Conservation (phyloP, 495 filamentous ascomycete species). For the Aspergillus homomorphus region DNA sequence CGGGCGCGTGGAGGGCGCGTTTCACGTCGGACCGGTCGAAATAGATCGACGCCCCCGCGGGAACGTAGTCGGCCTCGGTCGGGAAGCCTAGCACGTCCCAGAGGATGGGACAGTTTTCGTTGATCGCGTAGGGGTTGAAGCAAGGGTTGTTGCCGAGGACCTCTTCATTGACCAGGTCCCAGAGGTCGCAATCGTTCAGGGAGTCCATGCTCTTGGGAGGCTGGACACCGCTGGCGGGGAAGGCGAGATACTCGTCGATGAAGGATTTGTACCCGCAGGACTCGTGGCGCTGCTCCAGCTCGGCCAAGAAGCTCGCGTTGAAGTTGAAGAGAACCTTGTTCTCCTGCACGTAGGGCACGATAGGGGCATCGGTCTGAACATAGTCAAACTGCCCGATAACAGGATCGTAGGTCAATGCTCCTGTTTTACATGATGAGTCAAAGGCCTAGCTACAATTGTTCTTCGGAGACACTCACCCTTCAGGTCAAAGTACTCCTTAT, state of each 20-base stretch:
- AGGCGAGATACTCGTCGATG: constrained; percentile 54
- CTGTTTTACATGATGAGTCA: constrained; percentile 11
- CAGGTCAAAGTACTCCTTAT: constrained; percentile 48
- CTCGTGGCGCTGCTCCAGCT: constrained; percentile 47
- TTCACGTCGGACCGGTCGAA: constrained; percentile 59
- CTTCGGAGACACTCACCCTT: constrained; percentile 27
- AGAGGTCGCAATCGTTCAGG: constrained; percentile 49
- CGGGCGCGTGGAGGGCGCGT: constrained; percentile 55
- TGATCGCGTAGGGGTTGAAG: constrained; percentile 59
- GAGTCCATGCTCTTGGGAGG: constrained; percentile 37
- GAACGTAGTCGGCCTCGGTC: constrained; percentile 35
- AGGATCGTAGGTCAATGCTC: constrained; percentile 42
- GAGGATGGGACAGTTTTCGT: constrained; percentile 39
- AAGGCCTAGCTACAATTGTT: not conserved
- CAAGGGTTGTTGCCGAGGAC: constrained; percentile 54
- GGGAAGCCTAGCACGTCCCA: constrained; percentile 52
- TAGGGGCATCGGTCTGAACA: constrained; percentile 39
- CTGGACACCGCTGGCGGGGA: constrained; percentile 47
- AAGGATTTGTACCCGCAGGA: constrained; percentile 56
- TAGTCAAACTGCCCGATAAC: constrained; percentile 42
- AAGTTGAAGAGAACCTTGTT: constrained; percentile 55
- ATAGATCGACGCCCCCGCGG: constrained; percentile 47
- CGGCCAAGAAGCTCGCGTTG: constrained; percentile 50
- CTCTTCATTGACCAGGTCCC: constrained; percentile 45
- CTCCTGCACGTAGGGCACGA: constrained; percentile 48